Percentiles rank a stretch among this genome's conserved stretches.
These are phyloP conservation scores for Opeltia flavorubescens DNA, from an alignment of 495 filamentous ascomycete genomes.

Conservation along the genomic window DNA sequence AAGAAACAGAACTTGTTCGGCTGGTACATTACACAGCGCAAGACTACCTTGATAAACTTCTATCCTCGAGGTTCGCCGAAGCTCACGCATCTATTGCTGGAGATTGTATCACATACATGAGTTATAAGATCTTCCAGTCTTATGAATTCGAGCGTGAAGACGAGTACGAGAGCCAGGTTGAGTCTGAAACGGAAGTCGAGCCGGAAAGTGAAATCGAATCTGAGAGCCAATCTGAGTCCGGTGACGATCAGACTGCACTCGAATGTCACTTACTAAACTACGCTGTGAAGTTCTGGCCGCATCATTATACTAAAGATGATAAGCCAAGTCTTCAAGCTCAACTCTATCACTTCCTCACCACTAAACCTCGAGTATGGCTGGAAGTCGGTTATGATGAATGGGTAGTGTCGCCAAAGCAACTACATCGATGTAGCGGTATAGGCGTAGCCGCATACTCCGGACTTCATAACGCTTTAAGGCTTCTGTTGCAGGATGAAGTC, in stretches of 20 bases:
- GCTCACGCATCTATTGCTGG: background rate
- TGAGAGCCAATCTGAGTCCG: too few species aligned
- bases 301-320: too few species aligned
- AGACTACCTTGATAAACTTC: constrained; percentile 30
- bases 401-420: background rate
- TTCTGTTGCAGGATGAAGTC: background rate
- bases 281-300: too few species aligned
- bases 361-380: too few species aligned
- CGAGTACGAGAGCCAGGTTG: background rate
- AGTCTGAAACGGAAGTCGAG: too few species aligned
- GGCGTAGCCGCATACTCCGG: background rate
- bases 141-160: background rate
- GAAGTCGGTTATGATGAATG: background rate
- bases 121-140: background rate
- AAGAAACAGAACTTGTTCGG: constrained; percentile 28
- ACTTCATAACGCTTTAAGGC: background rate
- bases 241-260: too few species aligned
- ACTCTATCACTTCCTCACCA: too few species aligned
- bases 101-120: background rate
- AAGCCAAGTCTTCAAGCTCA: too few species aligned
- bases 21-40: constrained; percentile 38
- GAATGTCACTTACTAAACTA: too few species aligned
- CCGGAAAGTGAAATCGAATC: too few species aligned
- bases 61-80: background rate
- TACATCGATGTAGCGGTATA: background rate